These are phyloP conservation scores for Anastatica hierochuntica DNA, from an alignment of 345 rosid genomes.

Conservation along the genomic window DNA sequence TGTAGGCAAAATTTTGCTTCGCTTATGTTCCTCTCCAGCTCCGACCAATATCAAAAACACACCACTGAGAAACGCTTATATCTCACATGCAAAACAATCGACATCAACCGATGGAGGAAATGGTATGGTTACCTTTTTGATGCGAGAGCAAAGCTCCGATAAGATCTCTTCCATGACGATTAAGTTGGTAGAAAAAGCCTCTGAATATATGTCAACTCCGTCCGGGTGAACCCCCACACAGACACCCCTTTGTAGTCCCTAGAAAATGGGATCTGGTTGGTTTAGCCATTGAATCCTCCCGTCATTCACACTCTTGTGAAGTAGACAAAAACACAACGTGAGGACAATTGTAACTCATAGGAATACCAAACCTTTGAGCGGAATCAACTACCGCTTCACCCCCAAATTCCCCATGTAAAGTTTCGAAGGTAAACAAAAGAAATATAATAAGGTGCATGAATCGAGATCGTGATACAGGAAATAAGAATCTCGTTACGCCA, in stretches of 20 bases:
- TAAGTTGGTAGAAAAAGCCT: constrained; percentile 44
- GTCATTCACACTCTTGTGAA: constrained; percentile 93
- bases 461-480: too few relatives aligned
- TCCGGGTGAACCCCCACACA: constrained; percentile 56
- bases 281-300: constrained; percentile 58
- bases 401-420: constrained; percentile 70
- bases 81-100: not conserved
- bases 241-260: constrained; percentile 28
- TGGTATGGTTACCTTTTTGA: constrained; percentile 40
- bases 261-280: constrained; percentile 6
- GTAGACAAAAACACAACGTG: constrained; percentile 93
- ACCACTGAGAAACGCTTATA: not conserved
- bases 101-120: too few relatives aligned
- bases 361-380: constrained; percentile 87
- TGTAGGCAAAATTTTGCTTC: constrained; percentile 84
- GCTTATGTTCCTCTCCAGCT: constrained; percentile 82
- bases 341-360: constrained; percentile 93
- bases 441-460: too few relatives aligned
- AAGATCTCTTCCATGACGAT: constrained; percentile 57
- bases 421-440: too few relatives aligned
- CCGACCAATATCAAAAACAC: constrained; percentile 76
- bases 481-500: too few relatives aligned
- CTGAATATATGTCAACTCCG: constrained; percentile 55
- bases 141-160: constrained; percentile 58
- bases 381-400: constrained; percentile 90